Conservation (phyloP, 2,329 filamentous ascomycete species). For the Pyricularia sp. region DNA sequence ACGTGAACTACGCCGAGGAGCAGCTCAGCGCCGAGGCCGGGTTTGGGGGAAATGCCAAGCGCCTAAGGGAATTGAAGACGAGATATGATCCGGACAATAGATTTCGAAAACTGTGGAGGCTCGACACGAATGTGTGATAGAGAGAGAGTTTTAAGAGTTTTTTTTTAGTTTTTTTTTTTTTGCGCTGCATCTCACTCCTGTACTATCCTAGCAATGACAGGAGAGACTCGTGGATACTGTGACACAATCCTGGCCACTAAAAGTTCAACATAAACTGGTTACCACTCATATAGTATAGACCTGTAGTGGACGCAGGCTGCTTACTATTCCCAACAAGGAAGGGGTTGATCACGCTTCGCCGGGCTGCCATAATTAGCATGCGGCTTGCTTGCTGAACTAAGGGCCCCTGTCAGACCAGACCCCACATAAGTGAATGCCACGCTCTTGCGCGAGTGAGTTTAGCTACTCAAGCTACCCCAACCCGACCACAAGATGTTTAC, state of each 20-base stretch:
- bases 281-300: background rate
- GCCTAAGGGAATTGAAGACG: conserved; percentile 1
- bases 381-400: background rate
- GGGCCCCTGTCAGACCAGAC: background rate
- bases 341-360: background rate
- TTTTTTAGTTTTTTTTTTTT: no score
- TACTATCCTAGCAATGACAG: background rate
- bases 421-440: background rate
- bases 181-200: no score
- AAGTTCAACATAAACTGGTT: background rate
- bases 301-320: background rate
- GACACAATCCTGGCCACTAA: background rate
- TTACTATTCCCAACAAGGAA: background rate
- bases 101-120: conserved; percentile 2
- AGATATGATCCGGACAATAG: background rate
- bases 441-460: no score
- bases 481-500: background rate
- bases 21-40: conserved; percentile 1
- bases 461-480: no score
- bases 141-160: no score
- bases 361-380: background rate
- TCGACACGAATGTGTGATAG: background rate
- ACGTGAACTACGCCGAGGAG: background rate
- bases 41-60: conserved; percentile 1
- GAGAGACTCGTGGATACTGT: background rate